Base-by-base conservation (phyloP, 805 yeast genomes). In the Nakazawaea holstii region DNA sequence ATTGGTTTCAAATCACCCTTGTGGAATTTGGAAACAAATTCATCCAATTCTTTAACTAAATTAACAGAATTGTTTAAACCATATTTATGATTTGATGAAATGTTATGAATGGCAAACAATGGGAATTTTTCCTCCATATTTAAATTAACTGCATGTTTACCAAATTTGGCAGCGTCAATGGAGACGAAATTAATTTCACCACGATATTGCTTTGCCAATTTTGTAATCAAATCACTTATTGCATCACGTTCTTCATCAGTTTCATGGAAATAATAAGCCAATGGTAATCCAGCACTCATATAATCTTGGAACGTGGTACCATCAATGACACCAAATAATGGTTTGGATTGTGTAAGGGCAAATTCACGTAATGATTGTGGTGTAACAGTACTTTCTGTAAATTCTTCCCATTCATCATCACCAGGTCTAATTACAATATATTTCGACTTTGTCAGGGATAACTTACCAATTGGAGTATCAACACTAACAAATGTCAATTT, bases 101-200 rank as follows among this genome's bases (percentile, higher is more conserved):
- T 60, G 60, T 89, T 87, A 69, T 92, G 97, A 56, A 92, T 84
- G 43, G 82, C 96, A 63, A 94, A 84, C 50, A 92, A 79, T 66
- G 99, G 99, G 79, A 86, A 84, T 59, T 82, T 79, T 61, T 87
- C 86, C 68, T 82, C 73, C 79, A 91, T 78, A 75, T 86, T 88
- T 64, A 94, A 77, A 68, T 81, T 79, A 60, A 79, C 84, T 49
- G 96, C 96, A 62, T 92, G 98, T 67, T 77, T 79, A 54, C 96
- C 96, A 64, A 70, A 94, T 59, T 71, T 70, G 47, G 73, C 61
- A 49, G 96, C 95, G 60, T 92, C 91, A 58, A 94, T 74, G 68
- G 92, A 95, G 55, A 87, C 97, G 66, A 94, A 83, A 73, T 86
- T 87, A 56, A 90, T 67, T 62, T 79, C 76, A 53, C 96, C 96